Base-by-base conservation (phyloP, 148 eudicot species). In the Tetragonia tetragonoides region DNA sequence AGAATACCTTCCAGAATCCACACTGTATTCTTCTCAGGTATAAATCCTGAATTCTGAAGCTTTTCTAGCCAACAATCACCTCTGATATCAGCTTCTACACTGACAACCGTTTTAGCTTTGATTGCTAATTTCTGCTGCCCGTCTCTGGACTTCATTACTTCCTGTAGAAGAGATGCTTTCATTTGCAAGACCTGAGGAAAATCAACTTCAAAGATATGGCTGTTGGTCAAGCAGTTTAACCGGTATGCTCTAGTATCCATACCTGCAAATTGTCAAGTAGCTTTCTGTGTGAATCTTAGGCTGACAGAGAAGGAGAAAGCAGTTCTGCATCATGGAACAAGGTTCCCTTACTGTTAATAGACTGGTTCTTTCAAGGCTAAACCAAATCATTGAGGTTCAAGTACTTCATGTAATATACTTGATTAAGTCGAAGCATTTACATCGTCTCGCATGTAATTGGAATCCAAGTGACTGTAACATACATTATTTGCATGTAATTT, bases 201-300 rank as follows among this genome's bases (percentile, higher is more conserved):
- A 82, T 95, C 98, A 3, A 95, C 90, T 81, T 95, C 98, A 62
- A 89, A 95, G 61, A 95, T 88, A 24, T 84, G 82, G 75, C 90
- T 87, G 44, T 92, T 90, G 81, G 80, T 86, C 86, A 92, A 87
- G 91, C 86, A 95, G 76, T 81, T 81, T 38, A 94, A 81, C 23
- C 98, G 89, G 64, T 94, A 90, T 37, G 97, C 91, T 83, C 98
- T 88, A 44, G 96, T 85, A 74, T 95, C 98, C 97, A 95, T 95
- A 62, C 98, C 98, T 95, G 91, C 86, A 75, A 37, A 47, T 67
- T 10, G 53, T 51, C 7, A 37, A 47, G 15, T 39, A 62, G 42
- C 34, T 59, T 62, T n/a, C 18, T 70, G 39, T 20, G 60, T 68
- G 60, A 51, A 39, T 46, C 51, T 18, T 17, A 41, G 20, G 46